phyloP scores from a whole-genome alignment of 2,329 filamentous ascomycete genomes.

The Parastagonospora nodorum region DNA sequence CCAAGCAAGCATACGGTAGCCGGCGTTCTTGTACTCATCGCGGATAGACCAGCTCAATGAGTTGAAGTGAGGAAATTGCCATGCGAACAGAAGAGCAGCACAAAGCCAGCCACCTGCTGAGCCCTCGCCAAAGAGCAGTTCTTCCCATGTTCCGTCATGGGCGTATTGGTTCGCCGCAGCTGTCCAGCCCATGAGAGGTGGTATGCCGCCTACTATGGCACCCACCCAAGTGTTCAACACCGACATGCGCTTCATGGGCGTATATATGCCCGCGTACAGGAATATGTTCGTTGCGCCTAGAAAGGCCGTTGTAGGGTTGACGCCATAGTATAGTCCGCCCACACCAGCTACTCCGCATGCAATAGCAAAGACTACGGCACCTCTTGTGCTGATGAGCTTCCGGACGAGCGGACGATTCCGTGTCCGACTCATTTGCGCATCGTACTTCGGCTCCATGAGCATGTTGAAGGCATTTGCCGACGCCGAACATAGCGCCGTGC shows the following conservation, averaged over 20 bases:
- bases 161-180: slow-evolving; percentile 90
- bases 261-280: slow-evolving; percentile 91
- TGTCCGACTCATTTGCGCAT: slow-evolving; percentile 92
- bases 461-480: slow-evolving; percentile 96
- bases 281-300: slow-evolving; percentile 84
- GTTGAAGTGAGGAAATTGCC: slow-evolving; percentile 99
- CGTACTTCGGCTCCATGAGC: slow-evolving; percentile 89
- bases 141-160: slow-evolving; percentile 66
- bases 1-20: slow-evolving; percentile 78
- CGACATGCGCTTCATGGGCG: slow-evolving; percentile 85
- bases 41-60: slow-evolving; percentile 86
- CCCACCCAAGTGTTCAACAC: slow-evolving; percentile 94
- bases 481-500: slow-evolving; percentile 86
- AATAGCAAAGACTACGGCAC: slow-evolving; percentile 80
- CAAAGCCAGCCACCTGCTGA: slow-evolving; percentile 85
- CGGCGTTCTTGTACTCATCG: slow-evolving; percentile 79
- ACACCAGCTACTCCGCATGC: slow-evolving; percentile 71
- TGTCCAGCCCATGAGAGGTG: slow-evolving; percentile 97
- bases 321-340: slow-evolving; percentile 79
- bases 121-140: slow-evolving; percentile 74
- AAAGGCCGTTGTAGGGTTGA: slow-evolving; percentile 90
- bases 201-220: slow-evolving; percentile 89
- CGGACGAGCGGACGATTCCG: slow-evolving; percentile 87
- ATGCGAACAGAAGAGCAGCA: slow-evolving; percentile 82
- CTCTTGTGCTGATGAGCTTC: slow-evolving; percentile 71